Percentiles rank a stretch among this genome's conserved stretches.
Evolutionary conservation across 2,329 filamentous ascomycete genomes (phyloP).

Genomic region (Cladobotryum protrusum): DNA sequence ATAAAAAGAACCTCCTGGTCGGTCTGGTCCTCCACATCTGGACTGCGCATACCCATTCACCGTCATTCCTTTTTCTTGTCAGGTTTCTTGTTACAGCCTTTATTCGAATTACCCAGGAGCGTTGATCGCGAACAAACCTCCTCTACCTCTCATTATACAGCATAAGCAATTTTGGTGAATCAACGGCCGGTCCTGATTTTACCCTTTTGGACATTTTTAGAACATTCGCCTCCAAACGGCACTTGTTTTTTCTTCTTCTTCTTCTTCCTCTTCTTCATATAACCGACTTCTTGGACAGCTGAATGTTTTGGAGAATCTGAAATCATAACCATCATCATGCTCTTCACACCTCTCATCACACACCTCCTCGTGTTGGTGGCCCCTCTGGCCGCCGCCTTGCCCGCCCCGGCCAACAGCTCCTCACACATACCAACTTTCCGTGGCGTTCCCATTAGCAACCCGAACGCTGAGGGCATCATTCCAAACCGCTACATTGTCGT

Average conservation of each 20-base stretch:
- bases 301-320: not conserved
- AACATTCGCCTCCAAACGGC: too few species aligned
- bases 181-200: slow-evolving; percentile 11
- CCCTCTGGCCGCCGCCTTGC: slow-evolving; percentile 23
- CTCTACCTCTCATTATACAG: slow-evolving; percentile 13
- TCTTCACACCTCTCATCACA: slow-evolving; percentile 20
- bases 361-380: slow-evolving; percentile 18
- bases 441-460: slow-evolving; percentile 45
- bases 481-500: slow-evolving; percentile 58
- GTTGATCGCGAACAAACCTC: slow-evolving; percentile 23
- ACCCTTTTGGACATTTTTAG: not conserved
- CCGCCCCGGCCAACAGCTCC: slow-evolving; percentile 9
- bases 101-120: slow-evolving; percentile 24
- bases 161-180: not conserved
- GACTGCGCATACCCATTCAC: slow-evolving; percentile 3
- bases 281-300: not conserved
- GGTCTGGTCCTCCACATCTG: slow-evolving; percentile 10
- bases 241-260: not conserved
- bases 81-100: slow-evolving; percentile 16
- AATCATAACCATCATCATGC: slow-evolving; percentile 17
- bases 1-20: not conserved
- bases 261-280: not conserved
- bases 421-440: slow-evolving; percentile 26
- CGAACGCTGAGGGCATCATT: slow-evolving; percentile 42
- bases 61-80: slow-evolving; percentile 16